Conservation (phyloP, 768 basidiomycete genomes). For the Suillus subaureus region DNA sequence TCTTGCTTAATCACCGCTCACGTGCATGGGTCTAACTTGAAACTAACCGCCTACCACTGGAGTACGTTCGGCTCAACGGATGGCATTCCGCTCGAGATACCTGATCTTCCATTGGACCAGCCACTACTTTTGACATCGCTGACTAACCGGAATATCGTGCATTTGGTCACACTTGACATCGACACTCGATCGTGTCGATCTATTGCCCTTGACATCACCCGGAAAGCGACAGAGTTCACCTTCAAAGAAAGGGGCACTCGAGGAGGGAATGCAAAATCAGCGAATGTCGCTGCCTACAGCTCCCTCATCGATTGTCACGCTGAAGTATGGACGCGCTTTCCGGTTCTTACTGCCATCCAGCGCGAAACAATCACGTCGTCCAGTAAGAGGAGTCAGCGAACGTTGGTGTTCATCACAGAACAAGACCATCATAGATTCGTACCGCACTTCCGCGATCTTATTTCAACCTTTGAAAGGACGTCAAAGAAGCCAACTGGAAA, state of each 20-base stretch:
- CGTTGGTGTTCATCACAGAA: constrained; percentile 48
- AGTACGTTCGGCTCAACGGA: constrained; percentile 53
- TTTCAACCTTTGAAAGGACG: constrained; percentile 46
- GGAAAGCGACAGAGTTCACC: constrained; percentile 55
- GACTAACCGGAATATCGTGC: constrained; percentile 40
- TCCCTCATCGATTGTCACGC: constrained; percentile 54
- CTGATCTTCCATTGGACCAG: constrained; percentile 22
- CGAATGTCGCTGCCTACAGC: constrained; percentile 42
- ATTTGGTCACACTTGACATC: constrained; percentile 45
- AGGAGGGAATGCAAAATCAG: constrained; percentile 16
- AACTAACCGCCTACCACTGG: constrained; percentile 53
- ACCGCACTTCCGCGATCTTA: constrained; percentile 48
- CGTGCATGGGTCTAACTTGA: constrained; percentile 15
- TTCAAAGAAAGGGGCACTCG: constrained; percentile 47
- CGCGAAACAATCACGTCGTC: constrained; percentile 44
- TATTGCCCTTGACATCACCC: constrained; percentile 51
- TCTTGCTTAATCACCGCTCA: constrained; percentile 49
- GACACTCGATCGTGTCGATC: constrained; percentile 39
- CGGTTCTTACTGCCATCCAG: constrained; percentile 54
- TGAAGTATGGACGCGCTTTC: constrained; percentile 64
- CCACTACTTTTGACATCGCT: constrained; percentile 46
- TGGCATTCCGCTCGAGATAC: constrained; percentile 44
- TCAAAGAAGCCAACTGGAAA: constrained; percentile 56
- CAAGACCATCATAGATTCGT: constrained; percentile 36
- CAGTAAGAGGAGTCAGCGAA: constrained; percentile 32